Base-by-base conservation (phyloP, 345 rosid species). In the Noccaea bulbosa region DNA sequence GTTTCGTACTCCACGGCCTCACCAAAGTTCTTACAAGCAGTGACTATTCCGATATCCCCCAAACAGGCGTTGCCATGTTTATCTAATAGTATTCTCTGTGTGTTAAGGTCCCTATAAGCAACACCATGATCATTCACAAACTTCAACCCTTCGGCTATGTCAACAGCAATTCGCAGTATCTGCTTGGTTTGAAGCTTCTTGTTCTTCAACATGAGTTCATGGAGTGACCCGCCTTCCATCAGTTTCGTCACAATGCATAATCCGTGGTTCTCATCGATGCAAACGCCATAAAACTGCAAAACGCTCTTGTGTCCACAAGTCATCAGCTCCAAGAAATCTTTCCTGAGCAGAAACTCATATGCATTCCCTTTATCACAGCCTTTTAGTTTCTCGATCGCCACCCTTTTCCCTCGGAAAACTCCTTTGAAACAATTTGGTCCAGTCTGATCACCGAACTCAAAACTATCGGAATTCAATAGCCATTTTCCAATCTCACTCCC, bases 321-420 rank as follows among this genome's bases (percentile, higher is more conserved):
- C 97, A 91, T 89, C 45, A 94, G 83, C 80, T 85, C 94, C 82
- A 94, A 81, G 59, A 86, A 83, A 74, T 89, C 93, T 81, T 82
- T 87, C 24, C 90, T 84, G 60, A 93, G 85, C 77, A 84, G 91
- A 71, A 93, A 91, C 72, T 87, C 88, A 48, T 89, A 89, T 11
- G 89, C 78, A 72, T 89, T 93, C 71, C 99, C 99, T 76, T 93
- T 93, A 44, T 91, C 97, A 69, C 95, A 93, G 35, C 97, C 99
- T 85, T 91, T 91, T 65, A 91, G 86, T 83, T 91, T 93, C 84
- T 93, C 95, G 4, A 91, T 91, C 60, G 82, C 92, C 51, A 93
- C 93, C 54, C 80, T 81, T 74, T 82, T 91, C 0, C 96, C 95
- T 80, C 75, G 86, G 80, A 85, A 88, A 38, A 80, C 67, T 37